phyloP scores from a whole-genome alignment of 2,329 filamentous ascomycete species.

The Penicillium sclerotigenum region DNA sequence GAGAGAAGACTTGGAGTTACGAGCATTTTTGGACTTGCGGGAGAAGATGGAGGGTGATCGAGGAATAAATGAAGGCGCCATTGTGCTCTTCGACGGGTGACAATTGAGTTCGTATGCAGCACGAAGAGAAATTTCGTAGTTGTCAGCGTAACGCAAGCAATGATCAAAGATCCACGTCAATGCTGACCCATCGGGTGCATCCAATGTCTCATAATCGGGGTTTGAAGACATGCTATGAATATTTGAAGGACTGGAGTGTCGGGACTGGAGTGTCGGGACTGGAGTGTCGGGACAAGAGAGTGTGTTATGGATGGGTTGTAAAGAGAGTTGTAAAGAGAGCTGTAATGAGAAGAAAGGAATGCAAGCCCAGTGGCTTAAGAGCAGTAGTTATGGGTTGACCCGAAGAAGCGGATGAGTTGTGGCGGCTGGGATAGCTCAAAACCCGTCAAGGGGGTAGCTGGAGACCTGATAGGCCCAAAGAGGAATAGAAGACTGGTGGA shows the following conservation, averaged over 20 bases:
- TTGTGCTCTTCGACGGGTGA: conserved; percentile 45
- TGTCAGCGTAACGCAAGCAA: conserved; percentile 58
- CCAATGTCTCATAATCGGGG: conserved; percentile 11
- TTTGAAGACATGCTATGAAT: conserved; percentile 13
- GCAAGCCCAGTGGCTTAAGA: not conserved
- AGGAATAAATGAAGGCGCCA: conserved; percentile 19
- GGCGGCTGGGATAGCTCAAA: conserved; percentile 16
- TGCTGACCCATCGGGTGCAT: conserved; percentile 39
- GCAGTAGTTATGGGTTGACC: conserved; percentile 9
- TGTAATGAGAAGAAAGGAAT: not conserved
- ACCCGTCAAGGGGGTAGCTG: conserved; percentile 10
- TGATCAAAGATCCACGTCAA: conserved; percentile 58
- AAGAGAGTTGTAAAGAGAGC: not conserved
- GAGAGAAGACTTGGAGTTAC: conserved; percentile 24
- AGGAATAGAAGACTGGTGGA: conserved; percentile 1
- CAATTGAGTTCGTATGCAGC: conserved; percentile 68
- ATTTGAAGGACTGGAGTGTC: not conserved
- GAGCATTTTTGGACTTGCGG: conserved; percentile 28
- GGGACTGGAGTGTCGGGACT: not conserved
- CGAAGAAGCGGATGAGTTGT: not conserved
- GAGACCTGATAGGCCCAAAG: conserved; percentile 5
- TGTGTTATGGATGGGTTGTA: not conserved
- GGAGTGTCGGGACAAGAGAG: not conserved
- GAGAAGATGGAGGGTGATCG: conserved; percentile 31
- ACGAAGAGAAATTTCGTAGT: conserved; percentile 64